These are phyloP conservation scores for Wickerhamiella azyma DNA, from an alignment of 805 yeast species.

Conservation along the genomic window DNA sequence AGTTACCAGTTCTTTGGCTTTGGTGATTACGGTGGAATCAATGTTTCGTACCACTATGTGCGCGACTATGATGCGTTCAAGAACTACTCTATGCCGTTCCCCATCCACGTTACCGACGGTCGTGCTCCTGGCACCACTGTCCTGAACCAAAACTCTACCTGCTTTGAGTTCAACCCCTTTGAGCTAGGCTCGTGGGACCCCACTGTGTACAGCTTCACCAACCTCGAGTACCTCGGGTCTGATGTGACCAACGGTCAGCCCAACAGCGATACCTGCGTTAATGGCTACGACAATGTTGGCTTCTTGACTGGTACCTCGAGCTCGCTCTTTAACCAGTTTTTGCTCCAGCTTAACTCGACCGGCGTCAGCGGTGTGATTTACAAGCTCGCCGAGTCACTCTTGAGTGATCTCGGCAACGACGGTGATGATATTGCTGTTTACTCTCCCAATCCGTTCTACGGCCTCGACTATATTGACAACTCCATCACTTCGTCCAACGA, in stretches of 20 bases:
- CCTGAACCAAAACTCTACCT: slow-evolving; percentile 53
- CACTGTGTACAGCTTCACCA: slow-evolving; percentile 47
- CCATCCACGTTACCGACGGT: slow-evolving; percentile 42
- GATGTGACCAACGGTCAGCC: slow-evolving; percentile 47
- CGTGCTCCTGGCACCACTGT: slow-evolving; percentile 35
- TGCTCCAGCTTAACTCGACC: slow-evolving; percentile 43
- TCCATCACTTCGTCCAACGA: slow-evolving; percentile 30
- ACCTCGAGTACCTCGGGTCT: slow-evolving; percentile 59
- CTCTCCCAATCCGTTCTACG: slow-evolving; percentile 57
- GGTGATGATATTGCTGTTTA: slow-evolving; percentile 49
- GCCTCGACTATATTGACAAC: slow-evolving; percentile 28
- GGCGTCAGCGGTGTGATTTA: slow-evolving; percentile 33
- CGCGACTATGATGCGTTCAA: slow-evolving; percentile 47
- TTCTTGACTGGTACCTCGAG: slow-evolving; percentile 75
- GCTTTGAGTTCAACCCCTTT: slow-evolving; percentile 38
- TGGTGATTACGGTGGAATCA: slow-evolving; percentile 47
- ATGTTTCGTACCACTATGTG: slow-evolving; percentile 43
- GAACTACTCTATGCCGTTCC: slow-evolving; percentile 57
- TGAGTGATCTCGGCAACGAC: slow-evolving; percentile 27
- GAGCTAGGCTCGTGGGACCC: slow-evolving; percentile 88
- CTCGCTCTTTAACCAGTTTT: slow-evolving; percentile 56
- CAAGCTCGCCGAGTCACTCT: slow-evolving; percentile 21
- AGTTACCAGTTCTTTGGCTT: slow-evolving; percentile 55
- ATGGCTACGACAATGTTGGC: slow-evolving; percentile 71
- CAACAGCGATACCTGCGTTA: slow-evolving; percentile 36